These are phyloP conservation scores for Beauveria bassiana DNA, from an alignment of 2,329 filamentous ascomycete genomes.

Conservation along the genomic window DNA sequence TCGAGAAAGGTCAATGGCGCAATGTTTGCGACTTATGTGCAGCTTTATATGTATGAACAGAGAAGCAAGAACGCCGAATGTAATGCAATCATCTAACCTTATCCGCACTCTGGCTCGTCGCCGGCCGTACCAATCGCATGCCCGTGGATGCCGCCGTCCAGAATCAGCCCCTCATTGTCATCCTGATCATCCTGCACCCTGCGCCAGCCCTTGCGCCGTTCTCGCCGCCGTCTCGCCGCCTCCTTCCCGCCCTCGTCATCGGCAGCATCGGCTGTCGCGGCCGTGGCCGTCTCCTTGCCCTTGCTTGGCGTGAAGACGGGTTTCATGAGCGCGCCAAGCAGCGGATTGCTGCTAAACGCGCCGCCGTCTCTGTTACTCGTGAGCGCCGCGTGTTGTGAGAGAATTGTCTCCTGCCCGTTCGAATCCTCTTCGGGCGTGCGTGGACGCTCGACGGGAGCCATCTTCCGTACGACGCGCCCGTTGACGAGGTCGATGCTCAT, in stretches of 20 bases:
- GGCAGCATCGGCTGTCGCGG: not conserved
- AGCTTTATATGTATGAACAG: not conserved
- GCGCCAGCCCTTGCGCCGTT: conserved; percentile 43
- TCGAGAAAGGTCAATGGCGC: too few species aligned
- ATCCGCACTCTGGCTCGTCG: conserved; percentile 10
- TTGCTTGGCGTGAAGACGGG: conserved; percentile 48
- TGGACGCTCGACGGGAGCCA: conserved; percentile 55
- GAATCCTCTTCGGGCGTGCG: conserved; percentile 37
- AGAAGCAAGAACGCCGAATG: not conserved
- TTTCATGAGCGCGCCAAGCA: conserved; percentile 57
- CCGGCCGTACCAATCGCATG: conserved; percentile 17
- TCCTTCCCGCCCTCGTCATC: conserved; percentile 24
- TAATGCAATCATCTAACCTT: not conserved
- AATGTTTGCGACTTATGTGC: too few species aligned
- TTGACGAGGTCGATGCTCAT: conserved; percentile 77
- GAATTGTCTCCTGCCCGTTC: conserved; percentile 19
- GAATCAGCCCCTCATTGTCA: conserved; percentile 50
- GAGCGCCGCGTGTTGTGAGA: conserved; percentile 16
- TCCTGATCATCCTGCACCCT: conserved; percentile 53
- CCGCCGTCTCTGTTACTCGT: conserved; percentile 35
- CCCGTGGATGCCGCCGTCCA: conserved; percentile 48
- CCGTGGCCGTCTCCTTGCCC: conserved; percentile 37
- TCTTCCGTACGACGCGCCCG: conserved; percentile 66
- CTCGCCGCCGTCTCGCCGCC: conserved; percentile 25
- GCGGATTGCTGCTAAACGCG: conserved; percentile 61